Percentiles rank a stretch among this genome's conserved stretches.
These are phyloP conservation scores for Mucor ambiguus DNA, from an alignment of 371 early-diverging fungal species.

Conservation along the genomic window DNA sequence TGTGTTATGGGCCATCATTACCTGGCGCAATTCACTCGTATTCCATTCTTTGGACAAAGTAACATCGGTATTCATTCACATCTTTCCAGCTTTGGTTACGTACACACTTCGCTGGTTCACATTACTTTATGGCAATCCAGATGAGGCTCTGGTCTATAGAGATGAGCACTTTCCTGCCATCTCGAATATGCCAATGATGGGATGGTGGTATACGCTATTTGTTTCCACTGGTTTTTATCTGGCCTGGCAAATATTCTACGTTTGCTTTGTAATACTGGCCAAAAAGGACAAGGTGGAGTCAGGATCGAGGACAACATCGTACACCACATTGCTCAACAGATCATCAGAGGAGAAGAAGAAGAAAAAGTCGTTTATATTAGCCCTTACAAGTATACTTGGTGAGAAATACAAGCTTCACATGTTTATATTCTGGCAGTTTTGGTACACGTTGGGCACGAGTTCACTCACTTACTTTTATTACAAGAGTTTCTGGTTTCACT, in stretches of 20 bases:
- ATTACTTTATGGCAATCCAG: slow-evolving; percentile 28
- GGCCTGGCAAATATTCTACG: slow-evolving; percentile 72
- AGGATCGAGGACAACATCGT: slow-evolving; percentile 64
- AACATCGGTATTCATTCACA: slow-evolving; percentile 73
- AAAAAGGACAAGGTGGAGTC: slow-evolving; percentile 65
- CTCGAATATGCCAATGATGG: slow-evolving; percentile 16
- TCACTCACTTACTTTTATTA: slow-evolving; percentile 48
- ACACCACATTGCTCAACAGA: slow-evolving; percentile 66
- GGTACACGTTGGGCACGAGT: slow-evolving; percentile 58
- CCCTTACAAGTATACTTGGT: slow-evolving; percentile 52
- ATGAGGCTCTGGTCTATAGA: slow-evolving; percentile 30
- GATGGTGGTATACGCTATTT: slow-evolving; percentile 41
- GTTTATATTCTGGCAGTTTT: slow-evolving; percentile 66
- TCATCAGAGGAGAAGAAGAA: slow-evolving; percentile 31
- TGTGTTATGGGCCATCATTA: slow-evolving; percentile 71
- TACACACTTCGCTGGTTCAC: slow-evolving; percentile 68
- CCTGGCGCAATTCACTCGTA: slow-evolving; percentile 71
- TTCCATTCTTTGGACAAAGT: slow-evolving; percentile 76
- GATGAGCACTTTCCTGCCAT: slow-evolving; percentile 51
- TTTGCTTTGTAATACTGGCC: slow-evolving; percentile 61
- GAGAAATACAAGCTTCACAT: slow-evolving; percentile 57
- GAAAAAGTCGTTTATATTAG: slow-evolving; percentile 48
- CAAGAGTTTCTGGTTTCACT: slow-evolving; percentile 57
- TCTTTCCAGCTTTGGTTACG: slow-evolving; percentile 65
- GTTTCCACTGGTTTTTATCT: slow-evolving; percentile 56